Conservation (phyloP, 192 early-diverging fungal species). For the Helicostylum pulchrum region DNA sequence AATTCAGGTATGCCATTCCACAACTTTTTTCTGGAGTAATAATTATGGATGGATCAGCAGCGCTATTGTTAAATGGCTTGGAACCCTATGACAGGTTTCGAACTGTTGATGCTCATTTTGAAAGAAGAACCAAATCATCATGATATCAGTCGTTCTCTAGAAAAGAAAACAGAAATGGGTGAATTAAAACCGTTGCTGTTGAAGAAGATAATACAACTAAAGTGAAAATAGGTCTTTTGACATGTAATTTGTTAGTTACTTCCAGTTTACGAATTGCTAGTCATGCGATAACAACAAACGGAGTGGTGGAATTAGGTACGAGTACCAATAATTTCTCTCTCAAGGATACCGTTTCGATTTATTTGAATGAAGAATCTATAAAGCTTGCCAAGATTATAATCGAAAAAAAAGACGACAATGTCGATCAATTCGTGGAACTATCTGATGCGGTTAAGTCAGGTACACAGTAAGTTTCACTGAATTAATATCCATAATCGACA, state of each 20-base stretch:
- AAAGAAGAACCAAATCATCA: slow-evolving; percentile 2
- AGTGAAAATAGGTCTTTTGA: slow-evolving; percentile 4
- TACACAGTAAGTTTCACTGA: slow-evolving; percentile 3
- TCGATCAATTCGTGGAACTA: slow-evolving; percentile 4
- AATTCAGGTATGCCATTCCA: slow-evolving; percentile 3
- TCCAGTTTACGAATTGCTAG: background rate
- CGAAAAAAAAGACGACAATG: background rate
- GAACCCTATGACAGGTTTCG: background rate
- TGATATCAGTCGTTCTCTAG: background rate
- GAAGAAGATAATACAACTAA: slow-evolving; percentile 4
- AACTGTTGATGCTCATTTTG: slow-evolving; percentile 1
- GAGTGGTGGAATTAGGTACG: background rate
- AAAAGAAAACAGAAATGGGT: background rate
- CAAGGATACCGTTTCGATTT: slow-evolving; percentile 1
- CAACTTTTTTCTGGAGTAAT: slow-evolving; percentile 5
- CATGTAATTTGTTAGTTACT: slow-evolving; percentile 7
- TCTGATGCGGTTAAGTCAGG: background rate
- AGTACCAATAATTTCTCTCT: slow-evolving; percentile 1
- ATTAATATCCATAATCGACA: slow-evolving; percentile 3
- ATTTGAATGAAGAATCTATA: slow-evolving; percentile 4
- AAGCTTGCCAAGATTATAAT: background rate
- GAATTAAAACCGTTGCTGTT: slow-evolving; percentile 3
- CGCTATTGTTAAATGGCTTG: background rate
- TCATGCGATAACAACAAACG: slow-evolving; percentile 1
- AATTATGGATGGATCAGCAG: background rate